Evolutionary conservation across 2,329 filamentous ascomycete genomes (phyloP).

Genomic region (Talaromyces amestolkiae): DNA sequence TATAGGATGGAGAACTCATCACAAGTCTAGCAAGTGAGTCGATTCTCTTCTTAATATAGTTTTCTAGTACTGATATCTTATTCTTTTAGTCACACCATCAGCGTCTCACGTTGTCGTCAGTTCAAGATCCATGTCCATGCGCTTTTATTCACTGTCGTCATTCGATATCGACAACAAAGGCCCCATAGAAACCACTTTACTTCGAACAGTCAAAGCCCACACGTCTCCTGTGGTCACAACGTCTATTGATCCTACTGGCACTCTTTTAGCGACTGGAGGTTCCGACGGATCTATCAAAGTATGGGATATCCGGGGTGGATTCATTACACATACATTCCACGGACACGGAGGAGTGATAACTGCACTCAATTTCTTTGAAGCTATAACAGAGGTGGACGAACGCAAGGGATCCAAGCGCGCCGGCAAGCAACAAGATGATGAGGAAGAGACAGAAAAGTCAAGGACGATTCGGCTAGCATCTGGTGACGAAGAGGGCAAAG

Average conservation of each 20-base stretch:
- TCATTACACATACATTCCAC: slow-evolving; percentile 90
- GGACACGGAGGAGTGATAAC: slow-evolving; percentile 90
- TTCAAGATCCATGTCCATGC: slow-evolving; percentile 94
- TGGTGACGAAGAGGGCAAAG: slow-evolving; percentile 89
- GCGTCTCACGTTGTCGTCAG: slow-evolving; percentile 85
- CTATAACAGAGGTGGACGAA: slow-evolving; percentile 45
- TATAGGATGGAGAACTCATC: slow-evolving; percentile 62
- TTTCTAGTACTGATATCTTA: slow-evolving; percentile 16
- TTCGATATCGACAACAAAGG: slow-evolving; percentile 53
- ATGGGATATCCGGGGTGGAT: slow-evolving; percentile 90
- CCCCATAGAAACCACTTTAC: slow-evolving; percentile 63
- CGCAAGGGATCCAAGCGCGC: slow-evolving; percentile 30
- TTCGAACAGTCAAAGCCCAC: slow-evolving; percentile 85
- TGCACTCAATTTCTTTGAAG: slow-evolving; percentile 86
- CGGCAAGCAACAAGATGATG: slow-evolving; percentile 36
- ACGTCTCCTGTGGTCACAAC: slow-evolving; percentile 83
- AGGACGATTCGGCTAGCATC: slow-evolving; percentile 76
- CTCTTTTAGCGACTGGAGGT: slow-evolving; percentile 84
- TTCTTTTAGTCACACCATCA: slow-evolving; percentile 70
- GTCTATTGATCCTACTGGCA: slow-evolving; percentile 81
- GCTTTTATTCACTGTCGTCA: slow-evolving; percentile 72
- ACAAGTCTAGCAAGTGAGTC: slow-evolving; percentile 46
- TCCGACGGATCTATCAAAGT: slow-evolving; percentile 94
- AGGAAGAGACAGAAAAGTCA: slow-evolving; percentile 47
- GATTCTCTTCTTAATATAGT: slow-evolving; percentile 1